phyloP scores from a whole-genome alignment of 768 basidiomycete genomes.

The Xerocomellus intermedius region DNA sequence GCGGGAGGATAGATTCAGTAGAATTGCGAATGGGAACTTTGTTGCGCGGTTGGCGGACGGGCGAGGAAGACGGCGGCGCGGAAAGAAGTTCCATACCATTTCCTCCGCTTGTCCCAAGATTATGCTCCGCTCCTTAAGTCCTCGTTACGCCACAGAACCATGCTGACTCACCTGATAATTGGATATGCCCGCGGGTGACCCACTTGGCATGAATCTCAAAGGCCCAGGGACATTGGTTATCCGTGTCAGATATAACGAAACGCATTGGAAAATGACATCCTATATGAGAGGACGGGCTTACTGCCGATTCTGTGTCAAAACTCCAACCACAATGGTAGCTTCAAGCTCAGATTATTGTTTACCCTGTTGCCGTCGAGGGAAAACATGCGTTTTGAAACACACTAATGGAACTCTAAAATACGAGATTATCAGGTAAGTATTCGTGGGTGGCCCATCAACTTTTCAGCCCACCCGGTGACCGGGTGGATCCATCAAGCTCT shows the following conservation, averaged over 20 bases:
- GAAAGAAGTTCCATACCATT: not conserved
- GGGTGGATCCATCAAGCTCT: not conserved
- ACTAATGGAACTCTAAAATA: slow-evolving; percentile 13
- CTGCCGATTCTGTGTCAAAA: not conserved
- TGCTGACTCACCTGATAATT: slow-evolving; percentile 10
- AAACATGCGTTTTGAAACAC: not conserved
- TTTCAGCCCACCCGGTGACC: not conserved
- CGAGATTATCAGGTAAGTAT: not conserved
- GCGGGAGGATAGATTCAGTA: not conserved
- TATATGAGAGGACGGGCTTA: not conserved
- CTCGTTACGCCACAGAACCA: slow-evolving; percentile 24
- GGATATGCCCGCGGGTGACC: not conserved
- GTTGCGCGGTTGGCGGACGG: not conserved
- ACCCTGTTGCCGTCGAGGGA: not conserved
- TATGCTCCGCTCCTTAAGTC: slow-evolving; percentile 5
- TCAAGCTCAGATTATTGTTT: not conserved
- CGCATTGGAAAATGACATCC: not conserved
- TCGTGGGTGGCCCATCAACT: not conserved
- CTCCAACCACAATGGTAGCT: slow-evolving; percentile 4
- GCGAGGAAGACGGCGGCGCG: not conserved
- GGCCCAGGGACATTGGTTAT: not conserved
- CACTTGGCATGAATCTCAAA: slow-evolving; percentile 1
- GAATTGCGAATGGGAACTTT: not conserved
- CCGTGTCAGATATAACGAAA: slow-evolving; percentile 4
- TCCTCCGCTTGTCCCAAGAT: not conserved